Evolutionary conservation across 2,329 filamentous ascomycete species (phyloP).

Genomic region (Macrophomina tecta): DNA sequence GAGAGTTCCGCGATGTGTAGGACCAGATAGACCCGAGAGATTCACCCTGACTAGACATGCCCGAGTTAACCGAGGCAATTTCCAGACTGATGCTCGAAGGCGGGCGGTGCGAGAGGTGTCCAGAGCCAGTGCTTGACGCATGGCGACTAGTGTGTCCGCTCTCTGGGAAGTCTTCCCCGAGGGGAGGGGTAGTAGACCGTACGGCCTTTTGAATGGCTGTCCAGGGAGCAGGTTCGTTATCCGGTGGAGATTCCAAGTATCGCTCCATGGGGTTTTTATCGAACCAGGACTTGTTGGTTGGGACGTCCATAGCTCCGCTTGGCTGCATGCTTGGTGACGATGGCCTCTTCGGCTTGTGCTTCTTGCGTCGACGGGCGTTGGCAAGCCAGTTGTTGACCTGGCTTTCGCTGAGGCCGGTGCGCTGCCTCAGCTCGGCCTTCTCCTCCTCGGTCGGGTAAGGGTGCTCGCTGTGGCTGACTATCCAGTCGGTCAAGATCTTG

Average conservation of each 20-base stretch:
- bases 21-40: slow-evolving; percentile 64
- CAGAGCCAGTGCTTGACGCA: slow-evolving; percentile 56
- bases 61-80: slow-evolving; percentile 57
- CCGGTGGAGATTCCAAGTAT: slow-evolving; percentile 72
- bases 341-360: slow-evolving; percentile 71
- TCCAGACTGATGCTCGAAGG: slow-evolving; percentile 62
- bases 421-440: slow-evolving; percentile 76
- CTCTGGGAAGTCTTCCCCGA: slow-evolving; percentile 43
- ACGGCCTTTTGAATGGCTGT: slow-evolving; percentile 69
- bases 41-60: slow-evolving; percentile 53
- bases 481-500: slow-evolving; percentile 83
- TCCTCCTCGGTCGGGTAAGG: slow-evolving; percentile 90
- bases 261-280: slow-evolving; percentile 70
- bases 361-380: slow-evolving; percentile 83
- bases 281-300: slow-evolving; percentile 64
- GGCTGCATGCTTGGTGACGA: slow-evolving; percentile 69
- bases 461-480: slow-evolving; percentile 77
- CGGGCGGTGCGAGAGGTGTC: slow-evolving; percentile 56
- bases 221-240: slow-evolving; percentile 70
- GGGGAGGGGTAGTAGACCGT: slow-evolving; percentile 43
- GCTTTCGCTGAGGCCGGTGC: slow-evolving; percentile 79
- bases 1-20: slow-evolving; percentile 63
- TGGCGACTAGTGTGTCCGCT: slow-evolving; percentile 50
- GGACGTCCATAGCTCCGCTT: slow-evolving; percentile 75
- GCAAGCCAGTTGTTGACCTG: slow-evolving; percentile 94